phyloP scores from a whole-genome alignment of 345 rosid species.

The Cardiospermum halicacabum region DNA sequence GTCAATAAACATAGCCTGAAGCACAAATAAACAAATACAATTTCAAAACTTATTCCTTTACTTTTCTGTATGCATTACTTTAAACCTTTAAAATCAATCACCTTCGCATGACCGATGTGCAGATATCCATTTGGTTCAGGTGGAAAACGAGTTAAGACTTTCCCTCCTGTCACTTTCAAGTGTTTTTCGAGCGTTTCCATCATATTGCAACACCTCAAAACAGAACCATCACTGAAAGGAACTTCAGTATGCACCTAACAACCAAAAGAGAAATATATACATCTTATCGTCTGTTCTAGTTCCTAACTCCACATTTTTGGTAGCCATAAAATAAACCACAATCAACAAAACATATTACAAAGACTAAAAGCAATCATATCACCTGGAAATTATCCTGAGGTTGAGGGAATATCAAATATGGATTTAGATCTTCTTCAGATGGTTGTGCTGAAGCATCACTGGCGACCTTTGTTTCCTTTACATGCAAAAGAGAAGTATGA shows the following conservation, averaged over 20 bases:
- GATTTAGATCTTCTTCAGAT: conserved; percentile 88
- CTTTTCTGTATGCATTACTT: background rate
- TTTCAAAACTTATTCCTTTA: background rate
- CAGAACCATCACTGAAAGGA: conserved; percentile 64
- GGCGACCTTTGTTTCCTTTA: conserved; percentile 51
- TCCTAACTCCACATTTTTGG: background rate
- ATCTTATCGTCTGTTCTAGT: background rate
- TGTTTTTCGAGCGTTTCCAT: conserved; percentile 80
- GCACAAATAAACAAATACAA: conserved; percentile 10
- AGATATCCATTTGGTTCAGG: conserved; percentile 99
- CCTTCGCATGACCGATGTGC: conserved; percentile 99
- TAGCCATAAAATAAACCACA: background rate
- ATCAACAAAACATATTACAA: no score
- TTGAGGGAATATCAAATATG: conserved; percentile 71
- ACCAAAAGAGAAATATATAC: conserved; percentile 11
- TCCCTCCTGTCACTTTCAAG: conserved; percentile 69
- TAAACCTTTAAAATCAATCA: conserved; percentile 22
- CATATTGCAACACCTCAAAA: conserved; percentile 79
- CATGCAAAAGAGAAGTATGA: conserved; percentile 7
- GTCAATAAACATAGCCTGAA: conserved; percentile 93
- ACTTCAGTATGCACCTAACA: conserved; percentile 84
- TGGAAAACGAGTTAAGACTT: conserved; percentile 79
- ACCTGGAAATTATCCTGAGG: conserved; percentile 91
- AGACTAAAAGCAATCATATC: background rate
- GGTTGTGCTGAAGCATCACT: conserved; percentile 50